phyloP scores from a whole-genome alignment of 371 early-diverging fungal species.

The Mucor piriformis region DNA sequence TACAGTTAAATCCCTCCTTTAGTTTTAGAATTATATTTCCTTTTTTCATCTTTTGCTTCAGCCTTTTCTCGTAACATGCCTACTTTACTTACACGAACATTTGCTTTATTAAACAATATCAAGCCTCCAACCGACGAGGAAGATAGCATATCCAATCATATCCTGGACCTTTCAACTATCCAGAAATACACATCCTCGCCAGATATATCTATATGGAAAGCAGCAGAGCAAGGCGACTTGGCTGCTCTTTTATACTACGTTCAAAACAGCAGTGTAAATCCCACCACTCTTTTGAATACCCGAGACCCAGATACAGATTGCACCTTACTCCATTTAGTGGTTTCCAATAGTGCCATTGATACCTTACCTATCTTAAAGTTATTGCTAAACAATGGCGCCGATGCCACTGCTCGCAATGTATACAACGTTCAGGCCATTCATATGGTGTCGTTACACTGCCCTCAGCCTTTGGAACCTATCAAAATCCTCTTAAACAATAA shows the following conservation, averaged over 20 bases:
- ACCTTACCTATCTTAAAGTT: constrained; percentile 9
- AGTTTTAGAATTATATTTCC: constrained; percentile 1
- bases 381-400: constrained; percentile 53
- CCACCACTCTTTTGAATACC: constrained; percentile 41
- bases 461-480: constrained; percentile 38
- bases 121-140: constrained; percentile 19
- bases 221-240: constrained; percentile 27
- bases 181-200: not conserved
- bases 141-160: not conserved
- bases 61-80: constrained; percentile 11
- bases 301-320: constrained; percentile 55
- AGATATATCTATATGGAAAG: constrained; percentile 30
- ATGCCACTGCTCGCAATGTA: constrained; percentile 45
- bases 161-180: not conserved
- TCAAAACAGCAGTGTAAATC: constrained; percentile 10
- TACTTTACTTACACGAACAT: constrained; percentile 25
- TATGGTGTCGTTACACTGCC: constrained; percentile 38
- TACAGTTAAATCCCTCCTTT: not conserved
- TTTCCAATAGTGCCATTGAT: constrained; percentile 24
- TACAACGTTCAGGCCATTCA: constrained; percentile 45
- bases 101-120: constrained; percentile 26
- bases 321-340: constrained; percentile 46
- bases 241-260: constrained; percentile 17
- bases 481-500: constrained; percentile 30
- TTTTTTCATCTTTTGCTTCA: constrained; percentile 2